Base-by-base conservation (phyloP, 2,329 filamentous ascomycete species). In the Eutypa lata region DNA sequence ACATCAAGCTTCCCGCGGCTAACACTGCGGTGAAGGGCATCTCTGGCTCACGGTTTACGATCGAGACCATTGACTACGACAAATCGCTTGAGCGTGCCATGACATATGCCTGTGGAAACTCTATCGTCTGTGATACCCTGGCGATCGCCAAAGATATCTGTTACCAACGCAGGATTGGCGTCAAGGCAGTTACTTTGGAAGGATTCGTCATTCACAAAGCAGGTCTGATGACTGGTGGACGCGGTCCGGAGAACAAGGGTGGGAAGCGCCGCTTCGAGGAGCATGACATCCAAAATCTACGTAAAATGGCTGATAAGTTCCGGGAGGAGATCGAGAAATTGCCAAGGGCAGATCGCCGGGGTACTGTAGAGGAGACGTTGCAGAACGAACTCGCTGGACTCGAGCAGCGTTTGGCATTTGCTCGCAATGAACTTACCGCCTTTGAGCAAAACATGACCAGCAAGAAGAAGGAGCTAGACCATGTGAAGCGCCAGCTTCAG, bases 131-230 rank as follows among this genome's bases (percentile, higher is more conserved):
- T 65, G 94, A 99, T 70, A 89, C 84, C 51, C 77, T 97, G 35
- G 82, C 88, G 3, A 86, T 94, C 50, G 94, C 94, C 26, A 96
- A 95, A 69, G 83, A 93, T 53, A 86, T 99, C 45, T 92, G 91
- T 67, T 97, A 95, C 67, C 85, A 89, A 53, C 88, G 85, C 58
- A 87, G 83, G 31, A 87, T 97, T 31, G 89, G 92, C 54, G 92
- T 95, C 50, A 97, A 97, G 71, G 92, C 93, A 5, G 93, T 99
- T 13, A 96, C 92, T 0, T 73, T 97, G 13, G 92, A 97, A 66
- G 94, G 94, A n/a, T 93, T 88, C 51, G 88, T 99, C 55, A 97
- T 99, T 58, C 91, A 96, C 75, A 97, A 97, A 69, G 91, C 90
- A 45, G 94, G 94, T 65, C 80, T 95, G 50, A 97, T 99, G 88